A percentile compares a stretch with the other conserved stretches of the same genome.
Evolutionary conservation across 352 stramenopile species (phyloP).

Genomic region (Pythium grandisporangium): DNA sequence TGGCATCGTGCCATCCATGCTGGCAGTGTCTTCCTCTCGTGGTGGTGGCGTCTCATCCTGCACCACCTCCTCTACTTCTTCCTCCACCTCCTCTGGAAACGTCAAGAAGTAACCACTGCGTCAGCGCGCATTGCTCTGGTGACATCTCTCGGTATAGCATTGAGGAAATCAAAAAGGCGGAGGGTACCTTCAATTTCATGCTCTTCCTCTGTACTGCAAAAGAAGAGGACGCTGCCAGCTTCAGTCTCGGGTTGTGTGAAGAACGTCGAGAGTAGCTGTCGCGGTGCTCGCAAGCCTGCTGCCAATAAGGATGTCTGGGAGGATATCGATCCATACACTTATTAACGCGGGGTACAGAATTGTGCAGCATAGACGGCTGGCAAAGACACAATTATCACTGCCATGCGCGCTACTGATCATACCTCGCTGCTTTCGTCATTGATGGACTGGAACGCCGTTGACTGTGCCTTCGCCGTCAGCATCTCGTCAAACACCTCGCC

Average conservation of each 20-base stretch:
- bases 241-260: slow-evolving; percentile 41
- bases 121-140: not conserved
- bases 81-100: slow-evolving; percentile 58
- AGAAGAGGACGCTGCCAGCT: slow-evolving; percentile 69
- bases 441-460: slow-evolving; percentile 13
- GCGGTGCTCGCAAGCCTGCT: slow-evolving; percentile 15
- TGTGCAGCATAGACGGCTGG: no score
- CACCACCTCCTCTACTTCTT: slow-evolving; percentile 58
- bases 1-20: slow-evolving; percentile 1
- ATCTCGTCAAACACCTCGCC: slow-evolving; percentile 42
- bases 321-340: no score
- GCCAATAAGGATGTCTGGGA: no score
- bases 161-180: not conserved
- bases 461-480: slow-evolving; percentile 19
- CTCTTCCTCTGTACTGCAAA: slow-evolving; percentile 55
- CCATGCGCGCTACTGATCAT: no score
- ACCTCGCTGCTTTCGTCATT: no score
- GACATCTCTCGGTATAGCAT: no score
- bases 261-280: slow-evolving; percentile 39
- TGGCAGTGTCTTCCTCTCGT: not conserved
- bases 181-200: slow-evolving; percentile 49
- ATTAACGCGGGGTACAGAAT: no score
- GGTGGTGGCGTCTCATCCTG: slow-evolving; percentile 17
- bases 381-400: no score
- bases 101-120: not conserved